These are phyloP conservation scores for Backusella sp. DNA, from an alignment of 192 early-diverging fungal genomes.

Conservation along the genomic window DNA sequence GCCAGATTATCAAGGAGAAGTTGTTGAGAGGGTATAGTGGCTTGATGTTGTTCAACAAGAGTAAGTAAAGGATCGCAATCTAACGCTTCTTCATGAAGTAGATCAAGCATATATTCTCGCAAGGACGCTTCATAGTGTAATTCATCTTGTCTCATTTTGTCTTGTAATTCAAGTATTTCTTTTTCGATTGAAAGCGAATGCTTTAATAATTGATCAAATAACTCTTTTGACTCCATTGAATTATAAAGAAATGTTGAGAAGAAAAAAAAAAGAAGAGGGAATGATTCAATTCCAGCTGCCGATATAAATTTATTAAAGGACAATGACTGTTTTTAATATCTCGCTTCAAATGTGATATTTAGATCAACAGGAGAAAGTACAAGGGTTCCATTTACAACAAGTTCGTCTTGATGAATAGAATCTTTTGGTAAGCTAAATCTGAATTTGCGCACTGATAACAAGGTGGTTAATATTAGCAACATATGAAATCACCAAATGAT, in stretches of 20 bases:
- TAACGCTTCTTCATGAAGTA: neutral
- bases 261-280: neutral
- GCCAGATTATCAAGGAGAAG: neutral
- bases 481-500: constrained; percentile 23
- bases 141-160: neutral
- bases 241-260: neutral
- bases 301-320: too few relatives aligned
- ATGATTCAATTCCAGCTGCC: neutral
- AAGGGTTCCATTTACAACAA: neutral
- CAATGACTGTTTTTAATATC: constrained; percentile 5
- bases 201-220: neutral
- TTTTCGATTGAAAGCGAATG: neutral
- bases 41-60: neutral
- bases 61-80: neutral
- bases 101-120: neutral
- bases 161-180: neutral
- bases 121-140: neutral
- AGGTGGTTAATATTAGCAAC: neutral
- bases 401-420: constrained; percentile 14
- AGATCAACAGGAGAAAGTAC: constrained; percentile 2
- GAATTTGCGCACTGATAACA: constrained; percentile 23
- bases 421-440: constrained; percentile 15
- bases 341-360: constrained; percentile 13
- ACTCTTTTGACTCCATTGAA: neutral
- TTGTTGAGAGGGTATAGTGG: neutral